Percentiles rank a stretch among this genome's conserved stretches.
These are phyloP conservation scores for Knoxia roxburghii DNA, from an alignment of 257 asterid species.

Conservation along the genomic window DNA sequence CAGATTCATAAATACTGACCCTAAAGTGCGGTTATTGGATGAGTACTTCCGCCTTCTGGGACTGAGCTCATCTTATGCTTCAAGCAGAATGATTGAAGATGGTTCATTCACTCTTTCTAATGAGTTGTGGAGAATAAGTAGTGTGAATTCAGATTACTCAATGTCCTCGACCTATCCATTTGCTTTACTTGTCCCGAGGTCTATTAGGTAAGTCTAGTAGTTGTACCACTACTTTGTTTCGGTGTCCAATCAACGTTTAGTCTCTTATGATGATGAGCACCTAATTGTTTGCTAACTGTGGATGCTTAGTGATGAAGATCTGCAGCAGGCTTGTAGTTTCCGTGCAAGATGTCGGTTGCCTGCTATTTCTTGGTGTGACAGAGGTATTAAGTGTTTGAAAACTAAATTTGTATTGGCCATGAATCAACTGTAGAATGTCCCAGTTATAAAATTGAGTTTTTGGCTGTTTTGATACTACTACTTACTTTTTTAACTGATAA, in stretches of 20 bases:
- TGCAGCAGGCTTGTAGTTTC: conserved; percentile 74
- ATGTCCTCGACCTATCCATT: conserved; percentile 89
- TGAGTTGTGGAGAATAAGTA: conserved; percentile 90
- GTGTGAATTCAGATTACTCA: conserved; percentile 58
- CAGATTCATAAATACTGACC: conserved; percentile 46
- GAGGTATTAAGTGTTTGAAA: conserved; percentile 37
- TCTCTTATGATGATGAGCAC: conserved; percentile 21
- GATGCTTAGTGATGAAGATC: conserved; percentile 66
- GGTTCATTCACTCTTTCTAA: conserved; percentile 68
- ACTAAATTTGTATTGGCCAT: neutral
- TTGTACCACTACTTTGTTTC: neutral
- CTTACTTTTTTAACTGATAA: conserved; percentile 24
- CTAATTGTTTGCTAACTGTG: conserved; percentile 27
- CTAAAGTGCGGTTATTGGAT: conserved; percentile 70
- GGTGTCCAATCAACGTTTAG: conserved; percentile 11
- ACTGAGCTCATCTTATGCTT: conserved; percentile 47
- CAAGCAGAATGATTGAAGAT: conserved; percentile 58
- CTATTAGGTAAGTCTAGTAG: conserved; percentile 53
- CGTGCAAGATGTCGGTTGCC: conserved; percentile 94
- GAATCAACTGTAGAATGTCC: neutral
- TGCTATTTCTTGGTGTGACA: conserved; percentile 89
- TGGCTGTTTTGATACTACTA: neutral
- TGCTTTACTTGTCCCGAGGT: conserved; percentile 87
- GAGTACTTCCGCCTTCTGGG: conserved; percentile 96
- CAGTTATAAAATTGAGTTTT: neutral